Evolutionary conservation across 1,139 yeast species (phyloP), one percentile per base, ranked within the genome.

Genomic region (Geotrichum cucujoidarum): DNA sequence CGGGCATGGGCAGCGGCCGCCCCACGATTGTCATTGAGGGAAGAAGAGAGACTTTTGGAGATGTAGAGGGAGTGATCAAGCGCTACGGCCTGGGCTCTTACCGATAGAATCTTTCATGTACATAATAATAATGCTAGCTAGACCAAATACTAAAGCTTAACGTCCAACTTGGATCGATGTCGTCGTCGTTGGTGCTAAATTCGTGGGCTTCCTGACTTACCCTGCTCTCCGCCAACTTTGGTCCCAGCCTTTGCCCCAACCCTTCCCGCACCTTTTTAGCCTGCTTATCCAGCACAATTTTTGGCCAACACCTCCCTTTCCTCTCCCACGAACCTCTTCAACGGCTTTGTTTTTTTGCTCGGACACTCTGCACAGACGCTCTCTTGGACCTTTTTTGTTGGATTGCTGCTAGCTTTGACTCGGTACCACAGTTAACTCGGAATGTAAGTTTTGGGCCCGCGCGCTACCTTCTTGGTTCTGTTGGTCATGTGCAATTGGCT

Each of bases 1-100:
- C 62, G 34, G 83, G 79, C 3, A 61, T 63, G 14, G 78, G 80
- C 43, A 66, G 77, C 4, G 86, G 90, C 2, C 72, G 69, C 53
- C 94, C 97, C 14, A 84, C 95, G 0, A 72, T 89, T 34, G 94
- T 88, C 4, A 79, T 88, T 74, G 95, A 89, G 70, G 98, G 97
- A 49, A 82, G 85, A 52, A 77, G 95, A 58, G 87, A 80, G 43
- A 71, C 78, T 10, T 87, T 90, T 65, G 97, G 97, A 14, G 96
- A 92, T 64, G 81, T 90, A 25, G 79, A 77, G 36, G 76, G 70
- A 17, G 80, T 82, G 25, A 71, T 88, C 54, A 74, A 74, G 53
- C 75, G 77, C 51, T 86, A 81, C 60, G 97, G 96, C 0, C 70
- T 90, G 52, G 96, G 96, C 6, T 31, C 21, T 34, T 20, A 47